These are phyloP conservation scores for Artemisia tridentata DNA, from an alignment of 129 eudicot species.

Conservation along the genomic window DNA sequence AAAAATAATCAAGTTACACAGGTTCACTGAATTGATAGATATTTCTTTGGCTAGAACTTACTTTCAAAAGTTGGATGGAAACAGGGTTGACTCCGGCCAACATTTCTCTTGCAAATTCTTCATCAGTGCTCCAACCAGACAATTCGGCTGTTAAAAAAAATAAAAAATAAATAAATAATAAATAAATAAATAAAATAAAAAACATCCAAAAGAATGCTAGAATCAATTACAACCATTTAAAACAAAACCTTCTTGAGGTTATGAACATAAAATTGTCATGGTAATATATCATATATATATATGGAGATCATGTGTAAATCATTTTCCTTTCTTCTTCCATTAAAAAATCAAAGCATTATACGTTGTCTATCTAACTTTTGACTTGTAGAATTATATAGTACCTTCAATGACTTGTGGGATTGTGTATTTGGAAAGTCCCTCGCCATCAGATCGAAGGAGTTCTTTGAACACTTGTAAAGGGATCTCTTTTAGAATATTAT, in stretches of 20 bases:
- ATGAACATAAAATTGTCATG: too few relatives aligned
- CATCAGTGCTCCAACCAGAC: slow-evolving; percentile 57
- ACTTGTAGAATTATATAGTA: slow-evolving; percentile 5
- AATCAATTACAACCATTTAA: not conserved
- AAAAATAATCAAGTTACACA: not conserved
- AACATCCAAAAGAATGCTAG: not conserved
- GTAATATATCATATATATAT: too few relatives aligned
- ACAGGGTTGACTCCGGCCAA: slow-evolving; percentile 68
- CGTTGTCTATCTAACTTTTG: not conserved
- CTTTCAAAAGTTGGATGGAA: slow-evolving; percentile 39
- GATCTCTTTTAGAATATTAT: slow-evolving; percentile 20
- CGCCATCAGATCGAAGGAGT: slow-evolving; percentile 41
- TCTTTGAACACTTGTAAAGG: slow-evolving; percentile 39
- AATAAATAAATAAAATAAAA: too few relatives aligned
- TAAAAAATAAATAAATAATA: too few relatives aligned
- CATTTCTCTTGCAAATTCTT: slow-evolving; percentile 62
- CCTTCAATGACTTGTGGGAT: slow-evolving; percentile 46
- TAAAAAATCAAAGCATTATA: not conserved
- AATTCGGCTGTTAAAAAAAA: slow-evolving; percentile 46
- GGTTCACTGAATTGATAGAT: not conserved
- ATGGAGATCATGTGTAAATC: not conserved
- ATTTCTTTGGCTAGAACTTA: slow-evolving; percentile 5
- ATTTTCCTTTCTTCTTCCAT: not conserved
- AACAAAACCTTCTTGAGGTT: too few relatives aligned
- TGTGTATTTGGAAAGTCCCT: slow-evolving; percentile 33